Conservation (phyloP, 139 green algal genomes). For the Edaphochlamys debaryana region DNA sequence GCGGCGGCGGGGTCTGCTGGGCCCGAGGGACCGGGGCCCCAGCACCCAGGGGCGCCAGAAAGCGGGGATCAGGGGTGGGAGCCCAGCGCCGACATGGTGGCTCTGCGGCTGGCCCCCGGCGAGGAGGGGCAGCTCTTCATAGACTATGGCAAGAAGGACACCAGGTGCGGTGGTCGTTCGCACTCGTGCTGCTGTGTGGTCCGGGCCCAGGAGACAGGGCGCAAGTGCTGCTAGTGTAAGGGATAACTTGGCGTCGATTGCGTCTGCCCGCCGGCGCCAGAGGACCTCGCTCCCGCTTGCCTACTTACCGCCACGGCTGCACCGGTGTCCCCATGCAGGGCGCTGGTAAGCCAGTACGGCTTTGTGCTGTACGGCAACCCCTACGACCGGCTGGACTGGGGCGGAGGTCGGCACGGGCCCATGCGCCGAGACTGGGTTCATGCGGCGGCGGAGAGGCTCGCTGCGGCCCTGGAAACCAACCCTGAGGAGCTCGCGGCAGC, state of each 20-base stretch:
- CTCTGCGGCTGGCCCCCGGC: background rate
- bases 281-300: no score
- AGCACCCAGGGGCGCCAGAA: background rate
- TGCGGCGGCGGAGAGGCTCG: constrained; percentile 8
- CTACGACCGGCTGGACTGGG: constrained; percentile 46
- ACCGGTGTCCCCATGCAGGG: constrained; percentile 32
- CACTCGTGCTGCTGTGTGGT: background rate
- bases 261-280: no score
- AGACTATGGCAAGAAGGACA: constrained; percentile 54
- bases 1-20: background rate
- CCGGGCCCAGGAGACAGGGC: no score
- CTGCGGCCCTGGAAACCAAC: no score
- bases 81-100: constrained; percentile 2
- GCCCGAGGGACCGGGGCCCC: background rate
- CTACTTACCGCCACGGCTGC: no score
- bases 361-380: constrained; percentile 52
- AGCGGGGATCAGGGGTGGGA: background rate
- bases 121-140: constrained; percentile 41
- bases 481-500: background rate
- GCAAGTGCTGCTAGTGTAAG: no score
- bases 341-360: constrained; percentile 68
- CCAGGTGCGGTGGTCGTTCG: constrained; percentile 14
- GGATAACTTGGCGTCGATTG: no score
- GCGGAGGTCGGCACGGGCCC: background rate
- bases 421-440: constrained; percentile 34